Base-by-base conservation (phyloP, 345 rosid genomes). In the Salix koriyanagi region DNA sequence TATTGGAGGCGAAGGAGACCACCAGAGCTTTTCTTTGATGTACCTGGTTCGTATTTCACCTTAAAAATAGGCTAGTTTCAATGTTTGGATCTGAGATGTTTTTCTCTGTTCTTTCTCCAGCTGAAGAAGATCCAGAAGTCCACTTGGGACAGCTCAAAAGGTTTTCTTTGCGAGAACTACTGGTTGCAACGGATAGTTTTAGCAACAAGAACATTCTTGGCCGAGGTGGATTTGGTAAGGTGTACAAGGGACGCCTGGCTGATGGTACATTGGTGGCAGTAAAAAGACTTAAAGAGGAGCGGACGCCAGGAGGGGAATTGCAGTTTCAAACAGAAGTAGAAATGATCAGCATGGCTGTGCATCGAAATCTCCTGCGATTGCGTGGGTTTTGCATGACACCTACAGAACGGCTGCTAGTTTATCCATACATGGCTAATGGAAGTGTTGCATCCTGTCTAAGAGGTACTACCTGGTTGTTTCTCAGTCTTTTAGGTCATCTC, bases 371-470 rank as follows among this genome's bases (percentile, higher is more conserved):
- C 23, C 79, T 82, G 3, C 48, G 82, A n/a, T 26, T 82, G 61
- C 85, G 82, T 70, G 85, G 85, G 21, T 82, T 82, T 61, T 82
- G 85, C 79, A 82, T 78, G 79, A 78, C 85, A 46, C 85, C 82
- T 8, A 82, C 85, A 2, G 85, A 82, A 74, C 75, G 84, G 41
- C 76, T 82, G 74, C 84, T 82, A 56, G 84, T 82, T 26, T 82
- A 82, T 58, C 84, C 84, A 23, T 82, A 77, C 81, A 82, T 82
- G 84, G 78, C 79, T 62, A 82, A 82, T 71, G 85, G 85, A 67
- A 75, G 85, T 50, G 82, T 82, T 26, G 85, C 85, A 60, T 82
- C 85, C 46, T 82, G 85, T 46, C 72, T 82, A 39, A 71, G 85
- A 78, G 84, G 84, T 82, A 74, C 14, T 67, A 62, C 21, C 61